These are phyloP conservation scores for Metschnikowia peoriensis DNA, from an alignment of 805 yeast species.

Conservation along the genomic window DNA sequence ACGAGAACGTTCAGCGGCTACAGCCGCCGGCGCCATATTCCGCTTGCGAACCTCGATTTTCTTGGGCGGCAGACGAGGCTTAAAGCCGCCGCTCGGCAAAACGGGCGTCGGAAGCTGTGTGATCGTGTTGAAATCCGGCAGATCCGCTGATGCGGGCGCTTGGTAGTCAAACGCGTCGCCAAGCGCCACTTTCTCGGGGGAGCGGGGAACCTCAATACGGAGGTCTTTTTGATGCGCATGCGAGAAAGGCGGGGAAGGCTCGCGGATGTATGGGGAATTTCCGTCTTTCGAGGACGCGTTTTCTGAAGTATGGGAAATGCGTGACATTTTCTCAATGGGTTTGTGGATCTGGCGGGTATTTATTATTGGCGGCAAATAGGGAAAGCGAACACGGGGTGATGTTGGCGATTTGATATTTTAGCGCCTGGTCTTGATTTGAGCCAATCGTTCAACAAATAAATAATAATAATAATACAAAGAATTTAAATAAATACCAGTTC, in stretches of 20 bases:
- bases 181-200: neutral
- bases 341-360: neutral
- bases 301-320: neutral
- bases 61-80: neutral
- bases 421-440: no score
- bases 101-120: slow-evolving; percentile 50
- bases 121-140: slow-evolving; percentile 28
- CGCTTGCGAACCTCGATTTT: slow-evolving; percentile 13
- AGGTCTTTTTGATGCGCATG: neutral
- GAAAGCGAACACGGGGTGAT: neutral
- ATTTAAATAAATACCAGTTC: no score
- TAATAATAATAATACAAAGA: no score
- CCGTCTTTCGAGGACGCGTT: slow-evolving; percentile 1
- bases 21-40: neutral
- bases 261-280: neutral
- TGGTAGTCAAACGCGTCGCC: slow-evolving; percentile 14
- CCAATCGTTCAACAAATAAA: no score
- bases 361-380: neutral
- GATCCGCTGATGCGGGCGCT: slow-evolving; percentile 2
- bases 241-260: neutral
- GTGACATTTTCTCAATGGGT: neutral
- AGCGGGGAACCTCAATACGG: slow-evolving; percentile 14
- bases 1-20: slow-evolving; percentile 3
- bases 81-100: slow-evolving; percentile 13
- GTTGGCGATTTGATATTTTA: neutral